Base-by-base conservation (phyloP, 2,329 filamentous ascomycete genomes). In the Pseudogymnoascus sp. region DNA sequence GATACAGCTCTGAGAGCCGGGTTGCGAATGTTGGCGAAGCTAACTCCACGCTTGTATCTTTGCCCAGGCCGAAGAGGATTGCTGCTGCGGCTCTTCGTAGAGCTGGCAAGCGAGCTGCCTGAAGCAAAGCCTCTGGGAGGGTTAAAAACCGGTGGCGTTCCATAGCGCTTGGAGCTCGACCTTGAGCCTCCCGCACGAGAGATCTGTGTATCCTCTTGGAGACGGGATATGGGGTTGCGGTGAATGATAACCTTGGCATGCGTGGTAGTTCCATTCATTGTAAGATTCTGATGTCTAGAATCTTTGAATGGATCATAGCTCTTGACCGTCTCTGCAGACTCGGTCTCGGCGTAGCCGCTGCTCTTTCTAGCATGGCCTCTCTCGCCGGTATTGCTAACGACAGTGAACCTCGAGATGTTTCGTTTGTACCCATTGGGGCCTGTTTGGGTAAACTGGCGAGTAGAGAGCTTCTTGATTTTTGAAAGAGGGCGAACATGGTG, bases 251-350 rank as follows among this genome's bases (percentile, higher is more conserved):
- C 63, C 41, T 68, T 72, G 4, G 68, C 66, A 45, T 64, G 64
- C 9, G 55, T 35, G 16, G 16, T 12, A 42, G 41, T 23, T 12
- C 58, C 36, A 11, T 60, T 60, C 58, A 36, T 23, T 39, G 58
- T 55, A 68, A 62, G 74, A 64, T 60, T 82, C 75, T 22, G 79
- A 77, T 62, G 82, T 76, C 66, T 65, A 12, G 71, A 72, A 52
- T 89, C 85, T 69, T 90, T 84, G 73, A 89, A 96, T 0, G 92
- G 91, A 72, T 96, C 92, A 69, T 96, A 96, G 73, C 88, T 94
- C 66, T 83, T 73, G 9, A 80, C 71, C 0, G 80, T 83, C 7
- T 77, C 80, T 19, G 71, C 71, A 12, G 67, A 69, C 68, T 78
- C 64, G 66, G 72, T 65, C 66, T 69, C 64, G 67, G 69, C 59